Percentiles rank a stretch among this genome's conserved stretches.
Conservation (phyloP, 2,329 filamentous ascomycete genomes). For the Aspergillus phoenicis region DNA sequence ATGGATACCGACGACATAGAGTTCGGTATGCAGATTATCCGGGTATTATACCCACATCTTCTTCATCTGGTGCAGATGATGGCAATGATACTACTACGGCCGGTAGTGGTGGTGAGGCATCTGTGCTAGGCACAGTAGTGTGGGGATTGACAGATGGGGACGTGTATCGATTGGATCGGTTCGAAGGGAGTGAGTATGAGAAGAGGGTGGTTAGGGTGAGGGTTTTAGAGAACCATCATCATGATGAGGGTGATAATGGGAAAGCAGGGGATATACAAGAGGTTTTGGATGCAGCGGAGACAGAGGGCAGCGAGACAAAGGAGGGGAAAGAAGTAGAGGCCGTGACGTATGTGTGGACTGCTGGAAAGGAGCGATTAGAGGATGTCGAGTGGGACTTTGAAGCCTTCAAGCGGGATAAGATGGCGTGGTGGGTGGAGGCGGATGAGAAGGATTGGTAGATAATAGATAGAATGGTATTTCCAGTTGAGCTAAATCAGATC, state of each 20-base stretch:
- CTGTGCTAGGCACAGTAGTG: constrained; percentile 75
- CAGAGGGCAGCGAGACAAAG: constrained; percentile 36
- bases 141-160: constrained; percentile 78
- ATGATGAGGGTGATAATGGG: constrained; percentile 9
- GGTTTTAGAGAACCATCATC: constrained; percentile 36
- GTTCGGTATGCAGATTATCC: constrained; percentile 77
- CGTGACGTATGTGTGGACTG: constrained; percentile 67
- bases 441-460: constrained; percentile 46
- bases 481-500: not conserved
- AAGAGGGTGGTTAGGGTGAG: constrained; percentile 54
- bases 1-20: constrained; percentile 69
- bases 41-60: constrained; percentile 41
- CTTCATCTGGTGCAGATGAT: too few relatives aligned
- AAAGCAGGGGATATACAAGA: not conserved
- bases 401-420: constrained; percentile 76
- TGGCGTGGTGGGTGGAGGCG: constrained; percentile 60
- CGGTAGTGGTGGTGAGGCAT: constrained; percentile 29
- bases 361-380: constrained; percentile 59
- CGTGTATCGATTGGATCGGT: constrained; percentile 72
- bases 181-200: constrained; percentile 77
- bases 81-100: too few relatives aligned
- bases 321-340: constrained; percentile 58
- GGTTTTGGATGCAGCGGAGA: constrained; percentile 41
- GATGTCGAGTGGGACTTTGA: constrained; percentile 83
- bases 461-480: not conserved